Percentiles rank a stretch among this genome's conserved stretches.
These are phyloP conservation scores for Dictyostelium discoideum DNA, from an alignment of 78 protist species.

Conservation along the genomic window DNA sequence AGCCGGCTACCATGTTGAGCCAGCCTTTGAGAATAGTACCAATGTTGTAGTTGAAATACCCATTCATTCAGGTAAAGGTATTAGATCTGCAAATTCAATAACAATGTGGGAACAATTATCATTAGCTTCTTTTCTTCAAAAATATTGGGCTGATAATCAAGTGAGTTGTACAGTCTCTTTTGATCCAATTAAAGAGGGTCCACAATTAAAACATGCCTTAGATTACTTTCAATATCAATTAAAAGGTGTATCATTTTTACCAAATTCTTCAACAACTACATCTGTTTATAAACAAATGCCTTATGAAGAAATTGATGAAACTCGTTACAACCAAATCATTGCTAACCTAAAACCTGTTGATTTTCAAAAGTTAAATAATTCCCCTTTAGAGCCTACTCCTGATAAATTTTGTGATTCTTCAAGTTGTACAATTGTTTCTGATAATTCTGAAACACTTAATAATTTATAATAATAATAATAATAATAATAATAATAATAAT, in stretches of 20 bases:
- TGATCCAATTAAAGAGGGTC: conserved; percentile 90
- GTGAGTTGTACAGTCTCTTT: conserved; percentile 93
- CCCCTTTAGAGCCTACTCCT: conserved; percentile 15
- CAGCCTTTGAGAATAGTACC: conserved; percentile 7
- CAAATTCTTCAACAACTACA: background rate
- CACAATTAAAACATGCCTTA: conserved; percentile 82
- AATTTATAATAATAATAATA: background rate
- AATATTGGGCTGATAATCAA: conserved; percentile 95
- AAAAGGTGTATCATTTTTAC: conserved; percentile 91
- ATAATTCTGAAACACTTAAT: background rate
- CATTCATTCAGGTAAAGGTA: conserved; percentile 88
- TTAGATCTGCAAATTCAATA: conserved; percentile 56
- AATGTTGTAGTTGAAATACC: conserved; percentile 89
- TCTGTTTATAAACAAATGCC: conserved; percentile 63
- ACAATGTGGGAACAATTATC: conserved; percentile 96
- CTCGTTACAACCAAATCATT: background rate
- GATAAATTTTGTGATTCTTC: conserved; percentile 79
- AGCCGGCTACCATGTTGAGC: conserved; percentile 88
- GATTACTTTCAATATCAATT: conserved; percentile 94
- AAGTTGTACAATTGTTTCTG: conserved; percentile 18
- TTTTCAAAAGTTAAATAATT: background rate
- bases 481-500: too few species aligned
- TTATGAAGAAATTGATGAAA: conserved; percentile 53
- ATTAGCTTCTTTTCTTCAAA: conserved; percentile 93
- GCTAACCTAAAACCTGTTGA: conserved; percentile 32